Percentiles rank a stretch among this genome's conserved stretches.
These are phyloP conservation scores for Rubus idaeus DNA, from an alignment of 306 rosid species.

Conservation along the genomic window DNA sequence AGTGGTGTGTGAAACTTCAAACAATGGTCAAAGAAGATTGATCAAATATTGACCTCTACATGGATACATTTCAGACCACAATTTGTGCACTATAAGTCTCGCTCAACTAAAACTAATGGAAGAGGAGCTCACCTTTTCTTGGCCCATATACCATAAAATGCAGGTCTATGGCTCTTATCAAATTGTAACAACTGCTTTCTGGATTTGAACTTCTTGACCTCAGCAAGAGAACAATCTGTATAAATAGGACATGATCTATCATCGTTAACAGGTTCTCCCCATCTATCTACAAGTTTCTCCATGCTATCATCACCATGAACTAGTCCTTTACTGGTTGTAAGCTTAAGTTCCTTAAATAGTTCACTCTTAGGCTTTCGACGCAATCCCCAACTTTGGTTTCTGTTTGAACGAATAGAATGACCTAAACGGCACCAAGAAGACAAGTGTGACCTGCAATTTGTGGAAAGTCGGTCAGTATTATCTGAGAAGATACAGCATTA, in stretches of 20 bases:
- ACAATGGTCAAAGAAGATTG: background rate
- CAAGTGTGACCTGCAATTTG: conserved; percentile 60
- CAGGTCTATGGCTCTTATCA: conserved; percentile 85
- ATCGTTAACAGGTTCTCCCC: conserved; percentile 44
- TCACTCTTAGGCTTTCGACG: conserved; percentile 71
- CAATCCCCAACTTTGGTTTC: conserved; percentile 71
- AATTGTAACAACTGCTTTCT: conserved; percentile 79
- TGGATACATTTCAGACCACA: background rate
- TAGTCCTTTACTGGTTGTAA: conserved; percentile 48
- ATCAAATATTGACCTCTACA: background rate
- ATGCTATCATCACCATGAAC: conserved; percentile 51
- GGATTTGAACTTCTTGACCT: conserved; percentile 38
- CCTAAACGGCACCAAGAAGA: conserved; percentile 65
- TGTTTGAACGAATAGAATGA: conserved; percentile 51
- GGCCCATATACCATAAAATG: conserved; percentile 87
- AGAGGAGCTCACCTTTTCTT: conserved; percentile 58
- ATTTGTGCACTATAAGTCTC: conserved; percentile 5
- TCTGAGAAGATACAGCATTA: background rate
- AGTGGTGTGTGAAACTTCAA: background rate
- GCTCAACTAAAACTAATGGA: conserved; percentile 12
- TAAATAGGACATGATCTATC: conserved; percentile 39
- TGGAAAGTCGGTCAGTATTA: conserved; percentile 7
- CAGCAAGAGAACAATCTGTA: conserved; percentile 37
- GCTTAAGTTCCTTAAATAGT: conserved; percentile 70
- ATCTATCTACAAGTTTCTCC: conserved; percentile 56